Percentiles rank a stretch among this genome's conserved stretches.
These are phyloP conservation scores for Lepidium didymum DNA, from an alignment of 345 rosid genomes.

Conservation along the genomic window DNA sequence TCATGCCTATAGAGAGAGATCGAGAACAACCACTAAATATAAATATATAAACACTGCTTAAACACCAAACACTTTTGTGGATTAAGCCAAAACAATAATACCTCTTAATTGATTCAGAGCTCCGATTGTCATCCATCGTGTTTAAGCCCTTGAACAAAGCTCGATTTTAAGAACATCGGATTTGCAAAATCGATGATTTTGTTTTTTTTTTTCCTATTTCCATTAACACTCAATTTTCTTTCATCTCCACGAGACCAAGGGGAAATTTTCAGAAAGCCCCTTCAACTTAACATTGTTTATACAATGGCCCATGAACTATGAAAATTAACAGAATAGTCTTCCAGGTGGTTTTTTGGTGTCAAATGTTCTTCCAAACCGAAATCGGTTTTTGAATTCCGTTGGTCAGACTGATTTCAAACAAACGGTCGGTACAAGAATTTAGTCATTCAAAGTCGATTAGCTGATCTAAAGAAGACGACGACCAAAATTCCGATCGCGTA, in stretches of 20 bases:
- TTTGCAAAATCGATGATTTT: neutral
- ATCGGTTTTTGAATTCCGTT: neutral
- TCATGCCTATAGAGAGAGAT: slow-evolving; percentile 29
- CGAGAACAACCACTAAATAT: slow-evolving; percentile 15
- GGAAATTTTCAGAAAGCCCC: neutral
- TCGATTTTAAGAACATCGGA: slow-evolving; percentile 11
- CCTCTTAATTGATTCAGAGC: slow-evolving; percentile 13
- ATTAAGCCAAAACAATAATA: neutral
- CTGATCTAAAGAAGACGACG: slow-evolving; percentile 18
- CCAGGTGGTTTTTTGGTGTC: neutral
- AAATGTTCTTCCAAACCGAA: neutral
- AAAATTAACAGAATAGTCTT: neutral
- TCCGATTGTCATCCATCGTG: slow-evolving; percentile 21
- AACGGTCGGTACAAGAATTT: slow-evolving; percentile 14
- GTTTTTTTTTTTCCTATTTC: neutral
- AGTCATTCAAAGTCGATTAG: neutral
- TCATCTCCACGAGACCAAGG: neutral
- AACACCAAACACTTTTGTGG: neutral
- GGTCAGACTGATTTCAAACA: neutral
- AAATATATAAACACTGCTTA: neutral
- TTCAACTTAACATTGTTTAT: neutral
- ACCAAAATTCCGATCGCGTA: slow-evolving; percentile 20
- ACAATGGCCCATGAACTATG: neutral
- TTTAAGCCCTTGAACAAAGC: slow-evolving; percentile 10
- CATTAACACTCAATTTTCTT: neutral